Evolutionary conservation across 2,329 filamentous ascomycete genomes (phyloP), one percentile per base, ranked within the genome.

Genomic region (Pestalotiopsis sp.): DNA sequence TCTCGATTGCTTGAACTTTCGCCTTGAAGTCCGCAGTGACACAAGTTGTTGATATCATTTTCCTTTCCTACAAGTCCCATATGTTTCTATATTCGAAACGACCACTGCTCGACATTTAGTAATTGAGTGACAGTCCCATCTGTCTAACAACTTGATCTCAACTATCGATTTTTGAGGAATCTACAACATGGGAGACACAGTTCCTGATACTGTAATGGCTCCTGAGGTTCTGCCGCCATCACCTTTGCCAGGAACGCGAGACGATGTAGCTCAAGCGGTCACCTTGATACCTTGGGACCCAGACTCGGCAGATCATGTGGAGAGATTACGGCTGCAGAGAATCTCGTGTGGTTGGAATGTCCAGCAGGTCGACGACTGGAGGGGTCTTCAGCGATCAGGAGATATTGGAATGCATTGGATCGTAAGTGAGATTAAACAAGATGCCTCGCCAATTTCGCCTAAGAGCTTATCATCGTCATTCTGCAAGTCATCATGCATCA

Each of bases 241-340:
- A 5, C 17, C 45, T 9, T 3, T 3, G 17, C 17, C 45, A 9
- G 23, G 17, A 52, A 3, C 11, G 4, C 17, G 4, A 52, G 17
- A n/a, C 4, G 17, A n/a, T 9, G 45, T 20, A n/a, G 17, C 45
- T 23, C 45, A 23, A 2, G 4, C 45, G n/a, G 39, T 75, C 5
- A 61, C 67, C 1, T 58, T 77, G 23, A 70, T 77, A 20, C 75
- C 75, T 4, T 77, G 74, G 73, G 76, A 77, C 56, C 69, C 74
- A 0, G 68, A 75, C 7, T 75, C 75, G 1, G 20, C 57, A 0
- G 69, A 70, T 2, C 76, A 77, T 57, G 49, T 74, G 6, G 45
- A 73, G 12, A 63, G 75, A 2, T 63, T 77, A 66, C 59, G 72
- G 9, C 65, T 72, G 52, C 75, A 77, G 66, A 70, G 76, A 4